Evolutionary conservation across 176 grass and related monocot species (phyloP).

Genomic region (Musa beccarii): DNA sequence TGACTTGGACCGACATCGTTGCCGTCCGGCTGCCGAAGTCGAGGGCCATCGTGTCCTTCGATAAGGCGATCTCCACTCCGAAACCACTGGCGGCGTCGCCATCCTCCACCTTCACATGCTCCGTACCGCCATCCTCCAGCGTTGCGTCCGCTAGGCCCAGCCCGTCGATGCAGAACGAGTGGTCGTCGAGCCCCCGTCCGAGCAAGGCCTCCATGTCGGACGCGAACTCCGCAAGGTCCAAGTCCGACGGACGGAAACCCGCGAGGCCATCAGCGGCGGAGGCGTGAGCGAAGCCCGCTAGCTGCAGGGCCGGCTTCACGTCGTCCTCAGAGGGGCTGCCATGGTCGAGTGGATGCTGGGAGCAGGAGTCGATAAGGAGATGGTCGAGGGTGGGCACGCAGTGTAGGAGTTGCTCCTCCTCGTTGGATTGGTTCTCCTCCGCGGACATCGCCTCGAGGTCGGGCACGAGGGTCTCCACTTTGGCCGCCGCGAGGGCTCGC

Average conservation of each 20-base stretch:
- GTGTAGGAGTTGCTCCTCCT: constrained; percentile 37
- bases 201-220: constrained; percentile 89
- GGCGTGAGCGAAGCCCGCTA: neutral
- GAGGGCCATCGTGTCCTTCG: neutral
- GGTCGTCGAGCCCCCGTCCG: constrained; percentile 37
- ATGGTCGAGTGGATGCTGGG: neutral
- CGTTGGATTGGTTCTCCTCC: constrained; percentile 21
- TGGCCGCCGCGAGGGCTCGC: neutral
- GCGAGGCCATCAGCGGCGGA: constrained; percentile 21
- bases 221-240: constrained; percentile 71
- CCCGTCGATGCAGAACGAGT: constrained; percentile 26
- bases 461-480: constrained; percentile 34
- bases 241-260: constrained; percentile 52
- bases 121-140: constrained; percentile 27
- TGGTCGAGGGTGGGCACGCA: constrained; percentile 60
- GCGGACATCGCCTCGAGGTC: constrained; percentile 29
- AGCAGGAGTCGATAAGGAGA: constrained; percentile 11
- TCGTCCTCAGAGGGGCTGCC: neutral
- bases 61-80: neutral
- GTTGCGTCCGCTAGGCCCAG: constrained; percentile 39
- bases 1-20: neutral
- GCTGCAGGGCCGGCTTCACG: neutral
- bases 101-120: constrained; percentile 15
- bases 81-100: neutral
- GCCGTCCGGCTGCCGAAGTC: neutral